Base-by-base conservation (phyloP, 2,329 filamentous ascomycete genomes). In the Fusarium secorum region DNA sequence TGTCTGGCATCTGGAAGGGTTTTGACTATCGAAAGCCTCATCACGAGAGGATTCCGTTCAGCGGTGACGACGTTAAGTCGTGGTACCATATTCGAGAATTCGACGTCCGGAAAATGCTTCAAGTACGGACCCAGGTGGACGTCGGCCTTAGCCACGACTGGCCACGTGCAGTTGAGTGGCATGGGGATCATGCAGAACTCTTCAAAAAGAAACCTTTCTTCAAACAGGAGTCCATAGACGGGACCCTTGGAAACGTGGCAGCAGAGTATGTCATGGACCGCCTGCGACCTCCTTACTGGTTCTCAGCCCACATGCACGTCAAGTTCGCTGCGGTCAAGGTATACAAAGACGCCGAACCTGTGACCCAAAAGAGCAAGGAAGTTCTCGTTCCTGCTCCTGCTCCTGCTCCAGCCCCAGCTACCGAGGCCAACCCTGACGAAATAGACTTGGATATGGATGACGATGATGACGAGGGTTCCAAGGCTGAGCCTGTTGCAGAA, bases 1-100 rank as follows among this genome's bases (percentile, higher is more conserved):
- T 98, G 79, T 96, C 93, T 57, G 96, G 96, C 10, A 99, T 99
- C 70, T 99, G 93, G 93, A 98, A 98, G 80, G 92, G 90, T 4
- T 92, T 91, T 76, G 91, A 98, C 81, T 99, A 97, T 81, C 88
- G 89, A 67, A 95, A 92, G 79, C 85, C 91, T 14, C 95, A 98
- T 77, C 87, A 89, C 71, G 96, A 99, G 82, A 88, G 95, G 20
- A 83, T 99, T 7, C 96, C 96, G 0, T 98, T 97, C 79, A 92
- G 88, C 74, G 78, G 84, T 24, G 88, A 90, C 68, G 94, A 98
- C 57, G 82, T 97, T 66, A 91, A 89, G 78, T 92, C 89, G 57
- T 93, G 97, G 75, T 98, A 98, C 77, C 95, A 98, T 78, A 89
- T 97, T 26, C 88, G 96, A 46, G 95, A 98, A 80, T 81, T 97